These are phyloP conservation scores for Diaporthe sp. DNA, from an alignment of 2,329 filamentous ascomycete genomes.

Conservation along the genomic window DNA sequence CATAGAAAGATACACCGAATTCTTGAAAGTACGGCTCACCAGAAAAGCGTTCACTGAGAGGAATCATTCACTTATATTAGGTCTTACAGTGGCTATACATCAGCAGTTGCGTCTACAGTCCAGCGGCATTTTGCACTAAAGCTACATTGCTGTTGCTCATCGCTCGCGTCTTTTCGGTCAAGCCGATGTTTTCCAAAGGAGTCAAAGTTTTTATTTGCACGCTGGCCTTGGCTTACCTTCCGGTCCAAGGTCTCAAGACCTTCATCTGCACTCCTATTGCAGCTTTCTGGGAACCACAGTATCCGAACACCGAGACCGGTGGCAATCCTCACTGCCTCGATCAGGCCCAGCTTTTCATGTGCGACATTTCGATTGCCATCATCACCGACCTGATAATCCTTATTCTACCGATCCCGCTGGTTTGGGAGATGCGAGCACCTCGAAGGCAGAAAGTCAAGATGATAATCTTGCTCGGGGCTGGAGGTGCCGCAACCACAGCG, in stretches of 20 bases:
- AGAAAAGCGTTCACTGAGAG: neutral
- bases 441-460: slow-evolving; percentile 50
- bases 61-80: neutral
- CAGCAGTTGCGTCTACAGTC: slow-evolving; percentile 8
- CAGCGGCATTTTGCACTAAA: slow-evolving; percentile 39
- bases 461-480: slow-evolving; percentile 47
- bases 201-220: slow-evolving; percentile 47
- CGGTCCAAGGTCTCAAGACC: slow-evolving; percentile 16
- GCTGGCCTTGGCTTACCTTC: slow-evolving; percentile 35
- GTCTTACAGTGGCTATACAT: slow-evolving; percentile 18
- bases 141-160: slow-evolving; percentile 49
- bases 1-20: neutral
- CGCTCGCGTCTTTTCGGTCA: slow-evolving; percentile 43
- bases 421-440: slow-evolving; percentile 47
- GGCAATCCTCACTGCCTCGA: slow-evolving; percentile 45
- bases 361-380: slow-evolving; percentile 50
- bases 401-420: slow-evolving; percentile 50
- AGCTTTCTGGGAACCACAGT: slow-evolving; percentile 34
- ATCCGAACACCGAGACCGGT: slow-evolving; percentile 29
- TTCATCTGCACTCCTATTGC: slow-evolving; percentile 22
- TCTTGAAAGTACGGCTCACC: slow-evolving; percentile 13
- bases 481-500: slow-evolving; percentile 45
- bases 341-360: slow-evolving; percentile 49
- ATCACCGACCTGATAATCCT: slow-evolving; percentile 51
- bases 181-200: slow-evolving; percentile 40